Base-by-base conservation (phyloP, 2,329 filamentous ascomycete species). In the Xylariaceae sp. region DNA sequence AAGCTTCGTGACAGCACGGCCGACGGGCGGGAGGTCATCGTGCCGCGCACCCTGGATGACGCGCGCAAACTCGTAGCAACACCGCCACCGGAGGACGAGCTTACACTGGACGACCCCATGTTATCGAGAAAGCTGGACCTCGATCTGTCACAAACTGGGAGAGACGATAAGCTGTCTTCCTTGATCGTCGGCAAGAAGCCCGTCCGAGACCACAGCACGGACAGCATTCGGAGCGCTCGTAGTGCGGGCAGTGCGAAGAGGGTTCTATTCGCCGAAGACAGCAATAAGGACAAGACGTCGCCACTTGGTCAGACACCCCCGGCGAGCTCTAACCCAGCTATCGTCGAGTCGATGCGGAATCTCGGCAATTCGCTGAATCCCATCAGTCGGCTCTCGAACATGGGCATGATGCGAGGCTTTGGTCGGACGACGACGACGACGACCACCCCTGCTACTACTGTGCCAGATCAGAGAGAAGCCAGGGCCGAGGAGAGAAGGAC, bases 31-130 rank as follows among this genome's bases (percentile, higher is more conserved):
- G 66, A 73, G 12, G 72, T 80, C 2, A 64, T 78, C 5, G 73
- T 94, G 0, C 92, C 92, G 1, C 90, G 87, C 54, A 98, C 92
- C 1, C 69, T 98, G 0, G 92, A 95, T 52, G 92, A 98, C 55
- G 92, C 90, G 12, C 76, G 88, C 32, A 90, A 88, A 59, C 75
- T 98, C 9, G 85, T 98, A 47, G 85, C 80, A 54, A 85, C 84
- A 1, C 79, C 83, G 24, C 69, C 78, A 11, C 73, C 66, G 0
- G 76, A 81, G 3, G 78, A 83, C 26, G 76, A 78, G 40, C 71
- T 59, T 45, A 78, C 76, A 7, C 66, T 73, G n/a, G 76, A 74
- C 52, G 79, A 74, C 26, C 66, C 71, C 28, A 75, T 69, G 49
- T 73, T 74, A 2, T 55, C 72, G 6, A 71, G 47, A n/a, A 51